phyloP scores from a whole-genome alignment of 352 stramenopile genomes.

The Pythium angustatum region DNA sequence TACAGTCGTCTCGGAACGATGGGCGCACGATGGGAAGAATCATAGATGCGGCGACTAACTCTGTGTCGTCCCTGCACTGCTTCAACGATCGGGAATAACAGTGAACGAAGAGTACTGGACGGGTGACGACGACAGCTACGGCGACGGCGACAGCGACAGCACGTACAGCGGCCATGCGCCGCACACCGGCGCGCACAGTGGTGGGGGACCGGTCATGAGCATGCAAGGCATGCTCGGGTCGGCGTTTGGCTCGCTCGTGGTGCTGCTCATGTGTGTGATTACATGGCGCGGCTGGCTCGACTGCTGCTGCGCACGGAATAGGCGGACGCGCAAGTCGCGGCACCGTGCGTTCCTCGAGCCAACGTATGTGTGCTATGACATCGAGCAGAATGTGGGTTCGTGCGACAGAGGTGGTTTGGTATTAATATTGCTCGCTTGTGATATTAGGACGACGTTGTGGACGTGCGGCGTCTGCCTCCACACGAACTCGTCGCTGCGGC shows the following conservation, averaged over 20 bases:
- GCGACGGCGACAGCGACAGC: neutral
- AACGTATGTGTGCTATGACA: no score
- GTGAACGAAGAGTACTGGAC: constrained; percentile 21
- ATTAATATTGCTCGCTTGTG: no score
- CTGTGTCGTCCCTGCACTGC: neutral
- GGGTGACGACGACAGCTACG: constrained; percentile 1
- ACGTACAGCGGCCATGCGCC: no score
- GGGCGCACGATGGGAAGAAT: constrained; percentile 1
- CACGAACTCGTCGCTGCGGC: constrained; percentile 13
- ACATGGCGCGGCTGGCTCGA: constrained; percentile 26
- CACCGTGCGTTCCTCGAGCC: constrained; percentile 15
- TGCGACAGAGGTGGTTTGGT: no score
- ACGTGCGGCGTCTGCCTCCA: constrained; percentile 24
- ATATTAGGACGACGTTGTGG: constrained; percentile 18
- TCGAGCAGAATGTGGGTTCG: no score
- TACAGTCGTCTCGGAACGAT: neutral
- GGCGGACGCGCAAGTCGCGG: constrained; percentile 1
- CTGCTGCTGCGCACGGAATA: no score
- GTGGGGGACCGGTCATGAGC: neutral
- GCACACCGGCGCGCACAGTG: no score
- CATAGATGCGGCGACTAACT: neutral
- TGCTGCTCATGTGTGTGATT: constrained; percentile 25
- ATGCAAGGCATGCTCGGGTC: constrained; percentile 9
- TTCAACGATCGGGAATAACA: neutral
- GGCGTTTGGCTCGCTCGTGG: constrained; percentile 15